phyloP scores from a whole-genome alignment of 345 rosid genomes.

The Leavenworthia alabamica region DNA sequence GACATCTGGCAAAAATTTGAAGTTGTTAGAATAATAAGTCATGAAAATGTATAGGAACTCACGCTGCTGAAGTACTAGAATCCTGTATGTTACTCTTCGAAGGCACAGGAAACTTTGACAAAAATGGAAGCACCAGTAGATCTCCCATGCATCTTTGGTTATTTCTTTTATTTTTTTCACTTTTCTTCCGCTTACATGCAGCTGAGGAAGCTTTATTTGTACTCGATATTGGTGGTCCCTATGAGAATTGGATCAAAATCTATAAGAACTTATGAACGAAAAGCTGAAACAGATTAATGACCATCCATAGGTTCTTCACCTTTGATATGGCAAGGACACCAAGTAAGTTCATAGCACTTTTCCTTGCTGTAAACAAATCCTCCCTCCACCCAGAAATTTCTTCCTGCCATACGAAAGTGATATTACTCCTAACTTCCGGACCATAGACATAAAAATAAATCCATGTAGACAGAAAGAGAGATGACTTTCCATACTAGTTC shows the following conservation, averaged over 20 bases:
- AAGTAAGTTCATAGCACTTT: slow-evolving; percentile 79
- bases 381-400: slow-evolving; percentile 93
- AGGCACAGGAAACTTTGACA: slow-evolving; percentile 65
- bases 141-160: slow-evolving; percentile 59
- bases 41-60: slow-evolving; percentile 33
- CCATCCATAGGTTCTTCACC: slow-evolving; percentile 34
- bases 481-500: slow-evolving; percentile 51
- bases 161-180: slow-evolving; percentile 53
- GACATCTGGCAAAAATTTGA: neutral
- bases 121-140: slow-evolving; percentile 77
- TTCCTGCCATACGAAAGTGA: slow-evolving; percentile 39
- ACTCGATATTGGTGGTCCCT: slow-evolving; percentile 65
- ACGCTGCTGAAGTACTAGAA: slow-evolving; percentile 45
- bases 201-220: slow-evolving; percentile 39
- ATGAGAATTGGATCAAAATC: slow-evolving; percentile 21
- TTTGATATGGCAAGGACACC: slow-evolving; percentile 76
- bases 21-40: slow-evolving; percentile 3
- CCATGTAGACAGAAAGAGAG: slow-evolving; percentile 1
- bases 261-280: slow-evolving; percentile 2
- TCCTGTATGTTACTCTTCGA: slow-evolving; percentile 41
- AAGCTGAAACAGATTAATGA: slow-evolving; percentile 7
- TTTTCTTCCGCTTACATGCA: slow-evolving; percentile 70
- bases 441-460: neutral
- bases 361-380: slow-evolving; percentile 76
- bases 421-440: neutral